Conservation (phyloP, 2,329 filamentous ascomycete genomes). For the Scedosporium minutisporum region DNA sequence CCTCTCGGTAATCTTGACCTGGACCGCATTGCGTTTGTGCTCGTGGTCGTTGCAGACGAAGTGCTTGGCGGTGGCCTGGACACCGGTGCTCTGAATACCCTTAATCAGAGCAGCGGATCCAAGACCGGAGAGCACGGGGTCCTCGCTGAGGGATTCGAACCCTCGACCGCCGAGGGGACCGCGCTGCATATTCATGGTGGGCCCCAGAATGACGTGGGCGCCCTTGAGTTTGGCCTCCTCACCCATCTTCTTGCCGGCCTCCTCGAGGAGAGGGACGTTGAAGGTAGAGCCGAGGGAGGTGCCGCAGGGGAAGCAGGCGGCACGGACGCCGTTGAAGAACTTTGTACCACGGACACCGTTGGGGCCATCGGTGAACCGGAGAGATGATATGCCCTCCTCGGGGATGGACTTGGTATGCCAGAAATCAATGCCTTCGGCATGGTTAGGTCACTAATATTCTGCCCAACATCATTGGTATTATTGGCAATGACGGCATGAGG, state of each 20-base stretch:
- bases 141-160: slow-evolving; percentile 50
- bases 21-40: slow-evolving; percentile 45
- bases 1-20: slow-evolving; percentile 44
- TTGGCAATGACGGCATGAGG: not conserved
- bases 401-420: slow-evolving; percentile 58
- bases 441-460: not conserved
- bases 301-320: slow-evolving; percentile 53
- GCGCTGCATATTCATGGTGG: slow-evolving; percentile 54
- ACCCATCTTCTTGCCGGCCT: slow-evolving; percentile 41
- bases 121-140: slow-evolving; percentile 46
- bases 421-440: slow-evolving; percentile 47
- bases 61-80: slow-evolving; percentile 50
- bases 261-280: slow-evolving; percentile 41
- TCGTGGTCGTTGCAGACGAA: slow-evolving; percentile 55
- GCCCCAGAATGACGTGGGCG: slow-evolving; percentile 48
- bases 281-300: slow-evolving; percentile 49
- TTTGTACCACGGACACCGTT: slow-evolving; percentile 59
- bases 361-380: slow-evolving; percentile 59
- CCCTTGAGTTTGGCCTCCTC: slow-evolving; percentile 46
- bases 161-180: slow-evolving; percentile 50
- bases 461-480: not conserved
- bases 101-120: slow-evolving; percentile 42
- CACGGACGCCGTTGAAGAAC: slow-evolving; percentile 54
- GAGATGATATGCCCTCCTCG: slow-evolving; percentile 50
- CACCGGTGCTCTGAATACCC: slow-evolving; percentile 46